Percentiles rank a stretch among this genome's conserved stretches.
Conservation (phyloP, 768 basidiomycete species). For the Pleurotus tuoliensis region DNA sequence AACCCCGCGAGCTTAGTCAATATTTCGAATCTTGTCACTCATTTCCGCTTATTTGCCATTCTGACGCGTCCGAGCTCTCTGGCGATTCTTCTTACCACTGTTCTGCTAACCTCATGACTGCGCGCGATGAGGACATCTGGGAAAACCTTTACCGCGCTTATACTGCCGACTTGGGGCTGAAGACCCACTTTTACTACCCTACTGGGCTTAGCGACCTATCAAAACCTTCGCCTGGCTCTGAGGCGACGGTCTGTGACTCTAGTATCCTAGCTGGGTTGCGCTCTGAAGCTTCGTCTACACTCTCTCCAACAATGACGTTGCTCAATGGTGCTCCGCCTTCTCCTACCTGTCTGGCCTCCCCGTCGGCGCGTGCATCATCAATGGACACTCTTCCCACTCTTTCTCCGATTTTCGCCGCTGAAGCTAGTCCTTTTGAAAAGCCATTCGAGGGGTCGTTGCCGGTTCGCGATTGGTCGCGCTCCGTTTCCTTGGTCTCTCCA, state of each 20-base stretch:
- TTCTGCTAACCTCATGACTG: neutral
- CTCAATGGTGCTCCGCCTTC: slow-evolving; percentile 3
- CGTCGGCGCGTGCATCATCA: neutral
- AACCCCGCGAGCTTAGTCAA: neutral
- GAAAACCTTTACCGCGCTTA: neutral
- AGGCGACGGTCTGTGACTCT: neutral
- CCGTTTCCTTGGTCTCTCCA: neutral
- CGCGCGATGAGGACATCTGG: slow-evolving; percentile 2
- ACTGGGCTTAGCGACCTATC: neutral
- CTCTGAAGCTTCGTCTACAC: neutral
- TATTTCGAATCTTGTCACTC: slow-evolving; percentile 6
- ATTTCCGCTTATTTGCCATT: slow-evolving; percentile 5
- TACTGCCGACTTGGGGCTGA: neutral
- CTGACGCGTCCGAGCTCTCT: neutral
- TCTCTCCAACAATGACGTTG: slow-evolving; percentile 2
- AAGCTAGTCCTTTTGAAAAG: slow-evolving; percentile 3
- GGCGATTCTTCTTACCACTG: neutral
- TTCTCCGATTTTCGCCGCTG: neutral
- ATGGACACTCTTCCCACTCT: neutral
- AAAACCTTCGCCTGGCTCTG: neutral
- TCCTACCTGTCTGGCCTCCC: neutral
- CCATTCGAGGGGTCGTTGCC: neutral
- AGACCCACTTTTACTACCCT: slow-evolving; percentile 6
- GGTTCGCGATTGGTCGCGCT: neutral
- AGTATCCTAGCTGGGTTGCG: neutral